These are phyloP conservation scores for Carex scoparia DNA, from an alignment of 176 grass and related monocot genomes.

Conservation along the genomic window DNA sequence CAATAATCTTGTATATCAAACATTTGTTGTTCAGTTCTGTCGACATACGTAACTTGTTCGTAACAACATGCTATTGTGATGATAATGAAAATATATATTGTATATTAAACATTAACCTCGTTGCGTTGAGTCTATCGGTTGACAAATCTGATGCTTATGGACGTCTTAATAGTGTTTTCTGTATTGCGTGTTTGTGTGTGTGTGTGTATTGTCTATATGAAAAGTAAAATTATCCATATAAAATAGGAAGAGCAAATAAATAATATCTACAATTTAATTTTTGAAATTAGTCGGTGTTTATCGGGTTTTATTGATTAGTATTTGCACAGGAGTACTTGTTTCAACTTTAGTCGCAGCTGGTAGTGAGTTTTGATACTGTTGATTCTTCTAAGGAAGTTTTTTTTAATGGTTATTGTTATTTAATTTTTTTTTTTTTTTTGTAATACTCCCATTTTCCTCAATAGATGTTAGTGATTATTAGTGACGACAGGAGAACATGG, in stretches of 20 bases:
- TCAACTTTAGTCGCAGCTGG: too few species aligned
- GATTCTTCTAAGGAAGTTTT: neutral
- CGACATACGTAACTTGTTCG: neutral
- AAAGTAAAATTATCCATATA: too few species aligned
- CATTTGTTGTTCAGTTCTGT: neutral
- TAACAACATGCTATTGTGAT: neutral
- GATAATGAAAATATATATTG: constrained; percentile 7
- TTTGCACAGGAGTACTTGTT: neutral
- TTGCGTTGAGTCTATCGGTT: neutral
- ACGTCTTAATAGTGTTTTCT: neutral
- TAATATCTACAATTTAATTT: neutral
- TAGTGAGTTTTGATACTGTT: neutral
- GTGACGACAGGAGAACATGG: too few species aligned
- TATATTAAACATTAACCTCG: constrained; percentile 8
- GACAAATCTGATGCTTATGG: neutral
- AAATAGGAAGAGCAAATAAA: too few species aligned
- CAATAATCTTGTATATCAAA: too few species aligned
- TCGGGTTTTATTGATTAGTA: neutral
- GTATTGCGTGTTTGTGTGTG: neutral
- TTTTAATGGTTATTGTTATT: neutral
- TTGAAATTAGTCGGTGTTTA: neutral
- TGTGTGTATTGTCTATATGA: neutral
- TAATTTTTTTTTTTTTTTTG: too few species aligned
- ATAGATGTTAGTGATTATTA: neutral
- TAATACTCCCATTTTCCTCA: too few species aligned